Base-by-base conservation (phyloP, 2,329 filamentous ascomycete genomes). In the Alternaria sp. region DNA sequence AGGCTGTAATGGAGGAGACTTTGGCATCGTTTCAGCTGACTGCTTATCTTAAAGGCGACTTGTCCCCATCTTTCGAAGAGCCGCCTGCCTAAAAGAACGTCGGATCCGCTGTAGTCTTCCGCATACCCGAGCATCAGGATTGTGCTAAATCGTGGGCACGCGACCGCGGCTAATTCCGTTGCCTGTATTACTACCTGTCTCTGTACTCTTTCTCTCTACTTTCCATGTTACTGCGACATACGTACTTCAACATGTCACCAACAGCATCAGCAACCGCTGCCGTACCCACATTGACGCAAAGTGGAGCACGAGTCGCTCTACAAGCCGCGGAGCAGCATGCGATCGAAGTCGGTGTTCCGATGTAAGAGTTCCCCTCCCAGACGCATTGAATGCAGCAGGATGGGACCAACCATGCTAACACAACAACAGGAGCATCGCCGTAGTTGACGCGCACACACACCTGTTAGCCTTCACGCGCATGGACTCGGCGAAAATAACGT, bases 381-480 rank as follows among this genome's bases (percentile, higher is more conserved):
- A 43, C 19, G 28, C 36, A 56, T 25, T 23, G 13, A 28, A 52
- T 17, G 28, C 19, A 17, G n/a, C 49, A 21, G 15, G 21, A 26
- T 45, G 5, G 60, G 43, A 51, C 52, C 28, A 11, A 46, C 30
- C 17, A 28, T 30, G 19, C 45, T 54, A 32, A 62, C 47, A 30
- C 47, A 30, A 19, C 10, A 47, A 26, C 52, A 83, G 81, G 82
- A 84, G 83, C 77, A 83, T 84, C 59, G 82, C 82, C 61, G 73
- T 84, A 53, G 80, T 82, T 28, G 81, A 83, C 68, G 68, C 75
- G 23, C 76, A 80, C 46, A 74, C 78, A 4, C 81, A 83, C 62
- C 81, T 85, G 43, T 75, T 83, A 23, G 73, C 77, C 70, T 84
- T 84, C 74, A 73, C 71, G 43, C 81, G 82, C 70, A 83, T 83